phyloP scores from a whole-genome alignment of 805 yeast species.

The Metschnikowia colocasiae region DNA sequence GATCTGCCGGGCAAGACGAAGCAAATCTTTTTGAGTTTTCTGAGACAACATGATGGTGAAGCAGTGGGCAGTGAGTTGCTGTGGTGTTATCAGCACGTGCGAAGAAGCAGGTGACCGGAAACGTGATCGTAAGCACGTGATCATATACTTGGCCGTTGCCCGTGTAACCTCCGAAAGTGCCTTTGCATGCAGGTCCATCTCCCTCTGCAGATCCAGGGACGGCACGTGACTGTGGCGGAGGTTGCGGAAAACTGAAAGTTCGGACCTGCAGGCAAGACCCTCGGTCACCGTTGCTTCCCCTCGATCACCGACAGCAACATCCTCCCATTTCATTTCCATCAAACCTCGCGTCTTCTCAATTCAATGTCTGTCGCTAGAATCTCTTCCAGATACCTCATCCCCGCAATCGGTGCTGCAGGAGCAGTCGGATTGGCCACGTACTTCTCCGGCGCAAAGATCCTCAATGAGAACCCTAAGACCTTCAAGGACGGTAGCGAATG shows the following conservation, averaged over 20 bases:
- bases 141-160: not conserved
- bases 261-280: not conserved
- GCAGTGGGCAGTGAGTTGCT: not conserved
- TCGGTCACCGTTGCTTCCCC: conserved; percentile 1
- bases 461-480: conserved; percentile 41
- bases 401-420: conserved; percentile 30
- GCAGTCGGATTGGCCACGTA: conserved; percentile 33
- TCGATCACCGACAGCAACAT: not conserved
- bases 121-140: not conserved
- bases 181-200: too few relatives aligned
- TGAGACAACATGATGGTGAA: conserved; percentile 13
- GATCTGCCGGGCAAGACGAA: conserved; percentile 48
- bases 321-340: not conserved
- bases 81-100: conserved; percentile 1
- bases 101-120: not conserved
- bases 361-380: conserved; percentile 23
- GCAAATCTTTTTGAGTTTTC: conserved; percentile 40
- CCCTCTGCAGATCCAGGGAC: too few relatives aligned
- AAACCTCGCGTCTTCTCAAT: not conserved
- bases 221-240: not conserved
- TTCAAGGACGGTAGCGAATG: conserved; percentile 65
- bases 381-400: conserved; percentile 26
- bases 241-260: not conserved
- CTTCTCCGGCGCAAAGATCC: conserved; percentile 24
- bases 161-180: too few relatives aligned